Evolutionary conservation across 352 stramenopile genomes (phyloP), one percentile per base, ranked within the genome.

Genomic region (Globisporangium paddicum): DNA sequence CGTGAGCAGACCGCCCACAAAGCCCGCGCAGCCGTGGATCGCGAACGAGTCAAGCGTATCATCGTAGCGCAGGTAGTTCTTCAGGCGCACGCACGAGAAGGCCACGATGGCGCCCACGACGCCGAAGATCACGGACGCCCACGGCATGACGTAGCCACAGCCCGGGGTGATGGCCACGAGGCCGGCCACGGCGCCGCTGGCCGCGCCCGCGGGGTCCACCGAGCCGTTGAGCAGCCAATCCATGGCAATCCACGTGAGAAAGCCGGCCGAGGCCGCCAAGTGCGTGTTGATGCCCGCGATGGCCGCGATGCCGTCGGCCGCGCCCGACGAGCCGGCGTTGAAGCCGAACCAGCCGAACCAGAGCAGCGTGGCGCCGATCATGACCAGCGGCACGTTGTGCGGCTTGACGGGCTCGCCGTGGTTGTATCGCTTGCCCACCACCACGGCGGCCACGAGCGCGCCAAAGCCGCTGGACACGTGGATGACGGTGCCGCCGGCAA

Each of bases 341-440:
- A 95, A 95, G 30, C 86, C 84, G 50, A 90, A 93, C 83, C 86
- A 95, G n/a, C 86, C 86, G 44, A 90, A 90, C 86, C 86, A 95
- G 40, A 95, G 69, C 25, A 93, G 49, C 10, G 74, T 87, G 9
- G 64, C 63, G 45, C 86, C 86, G 32, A 92, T 89, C 75, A 95
- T 93, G 18, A 92, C 81, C 9, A 95, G 71, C 9, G 85, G 85
- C 34, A 95, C 77, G 68, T 96, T 93, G 73, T 93, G 85, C 1
- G 83, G 80, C 55, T 87, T 87, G 21, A 93, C 77, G 3, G 71
- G 63, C 30, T 89, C 82, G 10, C 63, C 67, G 65, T 90, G 76
- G 58, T 90, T 89, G 71, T 89, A 89, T 8, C 77, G 71, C 60
- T 85, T 82, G 10, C 86, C 86, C 0, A 95, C 73, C 38, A 96